These are phyloP conservation scores for Solanum piurae DNA, from an alignment of 257 asterid species.

Conservation along the genomic window DNA sequence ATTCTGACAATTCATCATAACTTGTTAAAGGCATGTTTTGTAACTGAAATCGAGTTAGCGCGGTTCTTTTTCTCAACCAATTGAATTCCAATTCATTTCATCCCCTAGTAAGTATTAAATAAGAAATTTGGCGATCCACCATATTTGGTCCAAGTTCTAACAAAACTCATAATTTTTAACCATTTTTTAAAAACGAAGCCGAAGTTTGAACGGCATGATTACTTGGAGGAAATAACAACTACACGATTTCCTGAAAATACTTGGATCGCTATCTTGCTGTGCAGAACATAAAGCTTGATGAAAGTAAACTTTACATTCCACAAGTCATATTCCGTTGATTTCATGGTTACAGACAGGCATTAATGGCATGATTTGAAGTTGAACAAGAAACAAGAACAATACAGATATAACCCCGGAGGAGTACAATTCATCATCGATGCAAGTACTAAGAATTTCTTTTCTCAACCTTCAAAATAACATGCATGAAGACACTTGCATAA, in stretches of 20 bases:
- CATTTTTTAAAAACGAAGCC: no score
- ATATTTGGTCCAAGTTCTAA: no score
- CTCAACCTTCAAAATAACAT: neutral
- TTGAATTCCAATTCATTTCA: no score
- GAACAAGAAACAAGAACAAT: neutral
- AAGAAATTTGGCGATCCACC: no score
- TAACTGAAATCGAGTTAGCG: neutral
- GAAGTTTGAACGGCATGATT: no score
- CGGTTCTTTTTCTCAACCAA: no score
- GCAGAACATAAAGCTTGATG: neutral
- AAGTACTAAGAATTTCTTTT: neutral
- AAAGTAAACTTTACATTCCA: neutral
- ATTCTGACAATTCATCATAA: neutral
- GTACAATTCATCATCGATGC: neutral
- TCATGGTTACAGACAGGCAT: neutral
- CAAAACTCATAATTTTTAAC: no score
- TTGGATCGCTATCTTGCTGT: neutral
- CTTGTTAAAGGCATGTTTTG: neutral
- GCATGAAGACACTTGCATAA: neutral
- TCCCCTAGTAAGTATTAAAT: no score
- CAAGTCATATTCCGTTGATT: neutral
- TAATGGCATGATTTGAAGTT: neutral
- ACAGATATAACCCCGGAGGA: neutral
- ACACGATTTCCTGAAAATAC: neutral
- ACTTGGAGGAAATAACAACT: no score